Conservation (phyloP, 768 basidiomycete species). For the Chalciporus chontae region DNA sequence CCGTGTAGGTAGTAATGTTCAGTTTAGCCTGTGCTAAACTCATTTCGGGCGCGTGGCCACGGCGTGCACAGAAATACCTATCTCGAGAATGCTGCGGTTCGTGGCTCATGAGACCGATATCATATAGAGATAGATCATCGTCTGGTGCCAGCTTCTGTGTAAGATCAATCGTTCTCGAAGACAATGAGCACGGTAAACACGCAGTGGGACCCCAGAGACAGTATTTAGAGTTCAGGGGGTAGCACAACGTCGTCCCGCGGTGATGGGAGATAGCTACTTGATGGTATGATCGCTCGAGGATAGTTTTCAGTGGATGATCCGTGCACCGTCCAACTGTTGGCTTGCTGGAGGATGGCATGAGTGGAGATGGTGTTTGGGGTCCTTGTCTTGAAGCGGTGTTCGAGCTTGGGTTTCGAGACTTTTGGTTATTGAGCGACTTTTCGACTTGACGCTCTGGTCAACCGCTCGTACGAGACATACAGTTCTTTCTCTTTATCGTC, state of each 20-base stretch:
- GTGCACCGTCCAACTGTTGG: neutral
- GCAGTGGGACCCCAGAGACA: slow-evolving; percentile 26
- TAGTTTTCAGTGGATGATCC: neutral
- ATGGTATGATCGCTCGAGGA: too few relatives aligned
- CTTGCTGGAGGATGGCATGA: neutral
- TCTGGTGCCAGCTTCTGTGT: too few relatives aligned
- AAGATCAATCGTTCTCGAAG: neutral
- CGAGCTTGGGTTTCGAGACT: slow-evolving; percentile 25
- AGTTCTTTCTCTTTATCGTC: slow-evolving; percentile 24
- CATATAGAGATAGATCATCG: neutral
- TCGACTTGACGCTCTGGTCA: slow-evolving; percentile 27
- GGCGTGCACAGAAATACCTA: too few relatives aligned
- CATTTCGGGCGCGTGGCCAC: neutral
- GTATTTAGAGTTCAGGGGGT: slow-evolving; percentile 30
- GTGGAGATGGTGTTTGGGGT: slow-evolving; percentile 19
- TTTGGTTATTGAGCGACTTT: slow-evolving; percentile 30
- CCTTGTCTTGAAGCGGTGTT: slow-evolving; percentile 21
- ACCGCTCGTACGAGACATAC: slow-evolving; percentile 27
- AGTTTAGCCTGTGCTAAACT: neutral
- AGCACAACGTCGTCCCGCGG: neutral
- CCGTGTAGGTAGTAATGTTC: neutral
- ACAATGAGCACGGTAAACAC: slow-evolving; percentile 5
- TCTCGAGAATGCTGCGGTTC: neutral
- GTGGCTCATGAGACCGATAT: neutral
- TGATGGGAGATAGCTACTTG: neutral